Percentiles rank a stretch among this genome's conserved stretches.
phyloP scores from a whole-genome alignment of 345 rosid species.

The Camelina hispida region DNA sequence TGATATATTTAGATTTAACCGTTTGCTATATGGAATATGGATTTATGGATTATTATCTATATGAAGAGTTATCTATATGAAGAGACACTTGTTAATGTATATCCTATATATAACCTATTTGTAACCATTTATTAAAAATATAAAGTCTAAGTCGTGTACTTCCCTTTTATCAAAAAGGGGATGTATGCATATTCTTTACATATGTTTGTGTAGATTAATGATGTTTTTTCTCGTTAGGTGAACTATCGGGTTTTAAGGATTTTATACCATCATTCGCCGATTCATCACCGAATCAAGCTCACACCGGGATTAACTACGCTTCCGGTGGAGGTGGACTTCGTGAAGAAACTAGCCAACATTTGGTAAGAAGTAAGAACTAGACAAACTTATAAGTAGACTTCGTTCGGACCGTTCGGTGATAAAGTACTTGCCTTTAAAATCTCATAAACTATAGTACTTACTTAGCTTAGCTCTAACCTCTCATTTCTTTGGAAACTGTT shows the following conservation, averaged over 20 bases:
- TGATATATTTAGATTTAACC: too few species aligned
- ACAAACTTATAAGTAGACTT: neutral
- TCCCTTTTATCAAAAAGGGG: too few species aligned
- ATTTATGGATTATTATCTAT: too few species aligned
- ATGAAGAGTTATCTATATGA: too few species aligned
- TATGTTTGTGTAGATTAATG: too few species aligned
- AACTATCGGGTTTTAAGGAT: slow-evolving; percentile 52
- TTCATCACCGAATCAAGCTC: slow-evolving; percentile 32
- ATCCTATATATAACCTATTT: too few species aligned
- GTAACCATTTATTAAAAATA: too few species aligned
- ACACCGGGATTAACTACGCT: slow-evolving; percentile 51
- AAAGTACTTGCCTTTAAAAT: neutral
- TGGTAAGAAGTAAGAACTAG: slow-evolving; percentile 40
- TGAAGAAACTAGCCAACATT: slow-evolving; percentile 35
- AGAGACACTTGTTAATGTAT: too few species aligned
- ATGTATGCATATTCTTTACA: too few species aligned
- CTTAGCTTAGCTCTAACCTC: neutral
- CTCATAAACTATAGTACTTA: neutral
- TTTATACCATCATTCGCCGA: slow-evolving; percentile 49
- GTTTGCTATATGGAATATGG: too few species aligned
- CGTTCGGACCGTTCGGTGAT: neutral
- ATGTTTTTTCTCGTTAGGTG: slow-evolving; percentile 42
- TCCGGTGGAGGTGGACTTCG: slow-evolving; percentile 50
- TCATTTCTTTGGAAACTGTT: neutral
- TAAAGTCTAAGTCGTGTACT: too few species aligned